Base-by-base conservation (phyloP, 345 rosid species). In the Noccaea caerulescens region DNA sequence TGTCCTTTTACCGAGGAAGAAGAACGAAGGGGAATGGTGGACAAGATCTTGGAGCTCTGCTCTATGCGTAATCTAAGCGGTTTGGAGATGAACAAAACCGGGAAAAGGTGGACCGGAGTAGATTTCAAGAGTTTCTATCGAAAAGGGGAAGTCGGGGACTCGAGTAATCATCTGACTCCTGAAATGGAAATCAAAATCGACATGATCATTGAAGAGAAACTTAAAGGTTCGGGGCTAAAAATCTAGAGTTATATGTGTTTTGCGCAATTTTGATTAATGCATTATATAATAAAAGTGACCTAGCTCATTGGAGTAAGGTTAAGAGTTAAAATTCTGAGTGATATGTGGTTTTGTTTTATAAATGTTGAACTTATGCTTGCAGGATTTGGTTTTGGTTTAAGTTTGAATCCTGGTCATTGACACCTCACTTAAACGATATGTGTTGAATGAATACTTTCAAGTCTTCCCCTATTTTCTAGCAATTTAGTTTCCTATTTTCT, bases 401-500 rank as follows among this genome's bases (percentile, higher is more conserved):
- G 30, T 27, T 27, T 27, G 2, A 27, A 27, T 27, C 30, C 30
- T 27, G 4, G 30, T 27, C 30, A 20, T 20, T 20, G 23, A 20
- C 23, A 20, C 23, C 23, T 20, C 23, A 27, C 4, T 27, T 27
- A 27, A 27, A 27, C 30, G 30, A 27, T 27, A 27, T 27, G 39
- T n/a, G 65, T 32, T 33, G 43, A 32, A 46, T 33, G 43, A 32
- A 46, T 47, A 46, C 14, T 63, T 34, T 16, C 49, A 63, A 63
- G 12, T 18, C 43, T 34, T 54, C 43, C 43, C 43, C 43, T 56
- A 56, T 14, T 14, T 34, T 34, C 8, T 46, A 9, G 67, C 53
- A 62, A 44, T 44, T 8, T 62, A 33, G 66, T 47, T 63, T 47
- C 68, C 68, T 47, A 47, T 20, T 63, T 47, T 63, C 57, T 34